These are phyloP conservation scores for Acrocalymma vagum DNA, from an alignment of 2,329 filamentous ascomycete genomes.

Conservation along the genomic window DNA sequence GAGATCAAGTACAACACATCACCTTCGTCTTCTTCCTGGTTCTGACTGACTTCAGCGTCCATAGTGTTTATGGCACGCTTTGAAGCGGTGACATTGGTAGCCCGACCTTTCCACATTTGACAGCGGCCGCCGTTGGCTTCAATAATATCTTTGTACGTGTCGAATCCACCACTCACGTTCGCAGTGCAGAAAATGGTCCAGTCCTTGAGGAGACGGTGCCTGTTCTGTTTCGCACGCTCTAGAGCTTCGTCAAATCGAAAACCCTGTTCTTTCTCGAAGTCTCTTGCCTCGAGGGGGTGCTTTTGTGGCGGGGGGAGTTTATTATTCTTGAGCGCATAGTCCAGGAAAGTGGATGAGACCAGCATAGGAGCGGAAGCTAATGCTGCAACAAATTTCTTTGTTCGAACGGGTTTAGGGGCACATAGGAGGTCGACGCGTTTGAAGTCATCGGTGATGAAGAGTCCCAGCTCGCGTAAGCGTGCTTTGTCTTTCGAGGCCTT, in stretches of 20 bases:
- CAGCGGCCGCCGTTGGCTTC: conserved; percentile 89
- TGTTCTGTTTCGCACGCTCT: conserved; percentile 76
- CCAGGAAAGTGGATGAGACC: conserved; percentile 80
- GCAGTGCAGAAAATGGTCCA: conserved; percentile 87
- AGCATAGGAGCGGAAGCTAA: conserved; percentile 82
- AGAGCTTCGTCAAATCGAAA: conserved; percentile 75
- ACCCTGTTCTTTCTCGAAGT: conserved; percentile 75
- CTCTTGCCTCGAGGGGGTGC: conserved; percentile 74
- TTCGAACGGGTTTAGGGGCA: conserved; percentile 86
- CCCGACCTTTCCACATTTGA: conserved; percentile 76
- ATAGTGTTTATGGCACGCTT: conserved; percentile 41
- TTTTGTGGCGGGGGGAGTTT: conserved; percentile 70
- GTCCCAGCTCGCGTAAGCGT: conserved; percentile 81
- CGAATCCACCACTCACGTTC: conserved; percentile 79
- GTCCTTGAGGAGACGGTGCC: conserved; percentile 76
- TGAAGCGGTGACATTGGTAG: conserved; percentile 68
- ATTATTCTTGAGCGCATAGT: conserved; percentile 75
- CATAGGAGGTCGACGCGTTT: conserved; percentile 84
- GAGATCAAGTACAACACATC: conserved; percentile 79
- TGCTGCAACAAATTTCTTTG: conserved; percentile 90
- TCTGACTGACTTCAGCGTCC: conserved; percentile 55
- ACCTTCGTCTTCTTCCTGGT: conserved; percentile 68
- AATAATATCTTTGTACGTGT: conserved; percentile 86
- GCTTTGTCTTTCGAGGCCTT: conserved; percentile 85
- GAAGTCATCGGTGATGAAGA: conserved; percentile 79